A percentile compares a stretch with the other conserved stretches of the same genome.
phyloP scores from a whole-genome alignment of 2,329 filamentous ascomycete species.

The Clonostachys solani region DNA sequence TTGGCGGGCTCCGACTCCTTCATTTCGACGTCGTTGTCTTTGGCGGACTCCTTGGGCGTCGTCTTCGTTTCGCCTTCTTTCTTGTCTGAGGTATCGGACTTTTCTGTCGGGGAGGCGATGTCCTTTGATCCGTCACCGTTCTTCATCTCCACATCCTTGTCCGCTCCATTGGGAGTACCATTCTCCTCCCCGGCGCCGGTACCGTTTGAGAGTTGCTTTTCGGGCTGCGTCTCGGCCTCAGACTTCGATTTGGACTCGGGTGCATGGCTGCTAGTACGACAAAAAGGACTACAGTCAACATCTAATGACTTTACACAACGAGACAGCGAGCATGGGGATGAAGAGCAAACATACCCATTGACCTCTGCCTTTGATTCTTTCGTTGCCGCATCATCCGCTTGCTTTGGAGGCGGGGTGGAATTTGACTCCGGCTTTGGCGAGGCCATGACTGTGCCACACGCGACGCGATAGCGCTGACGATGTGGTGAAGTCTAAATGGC shows the following conservation, averaged over 20 bases:
- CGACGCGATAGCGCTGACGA: background rate
- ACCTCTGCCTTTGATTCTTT: slow-evolving; percentile 23
- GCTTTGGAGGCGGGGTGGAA: slow-evolving; percentile 41
- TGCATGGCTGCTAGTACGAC: slow-evolving; percentile 12
- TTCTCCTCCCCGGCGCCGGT: slow-evolving; percentile 11
- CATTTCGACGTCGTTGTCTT: slow-evolving; percentile 3
- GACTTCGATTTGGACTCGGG: slow-evolving; percentile 14
- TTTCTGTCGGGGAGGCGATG: background rate
- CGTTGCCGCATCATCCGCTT: slow-evolving; percentile 18
- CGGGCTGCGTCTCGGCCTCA: slow-evolving; percentile 8
- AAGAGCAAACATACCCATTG: slow-evolving; percentile 28
- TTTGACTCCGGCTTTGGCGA: slow-evolving; percentile 37
- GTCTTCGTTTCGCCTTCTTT: background rate
- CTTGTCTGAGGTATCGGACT: background rate
- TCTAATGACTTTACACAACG: slow-evolving; percentile 1
- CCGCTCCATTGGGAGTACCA: slow-evolving; percentile 12
- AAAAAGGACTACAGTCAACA: slow-evolving; percentile 7
- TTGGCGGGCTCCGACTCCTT: background rate
- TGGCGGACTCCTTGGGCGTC: background rate
- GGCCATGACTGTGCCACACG: slow-evolving; percentile 46
- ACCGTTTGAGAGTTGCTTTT: slow-evolving; percentile 16
- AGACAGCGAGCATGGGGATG: background rate
- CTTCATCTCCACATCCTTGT: slow-evolving; percentile 1
- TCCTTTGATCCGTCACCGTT: background rate
- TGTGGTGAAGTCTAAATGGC: slow-evolving; percentile 9